Evolutionary conservation across 164 flowering plant species (phyloP), one percentile per base, ranked within the genome.

Genomic region (Nymphaea thermarum): DNA sequence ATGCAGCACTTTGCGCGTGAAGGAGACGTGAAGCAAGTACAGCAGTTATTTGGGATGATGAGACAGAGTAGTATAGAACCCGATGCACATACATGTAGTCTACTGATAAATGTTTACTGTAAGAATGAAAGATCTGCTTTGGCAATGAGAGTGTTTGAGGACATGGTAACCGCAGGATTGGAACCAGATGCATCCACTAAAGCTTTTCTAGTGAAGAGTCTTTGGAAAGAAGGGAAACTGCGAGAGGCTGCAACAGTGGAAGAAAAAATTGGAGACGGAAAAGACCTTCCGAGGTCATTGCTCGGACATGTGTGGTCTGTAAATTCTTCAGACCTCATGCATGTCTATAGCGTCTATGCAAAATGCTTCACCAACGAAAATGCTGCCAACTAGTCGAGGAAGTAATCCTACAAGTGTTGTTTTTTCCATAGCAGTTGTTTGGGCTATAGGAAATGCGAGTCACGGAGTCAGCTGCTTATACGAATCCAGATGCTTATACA

Each of bases 181-280:
- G 57, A 80, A 71, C 96, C 88, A 17, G 99, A 94, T 80, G 65
- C 71, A 65, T 77, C 80, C 64, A 91, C 96, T 8, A 94, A 90
- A 76, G 77, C 78, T 5, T 75, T 88, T 78, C 96, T 94, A 44
- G 88, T 90, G 68, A 94, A 82, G 72, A 81, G 97, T 78, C 87
- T 94, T 6, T 91, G 99, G 97, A 85, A 83, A 70, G 99, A 94
- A 80, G 95, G 90, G 10, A 90, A 77, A 78, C 78, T 86, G 57
- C 79, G 84, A 77, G 98, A 94, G 80, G 99, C 96, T 25, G 93
- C 98, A 60, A 62, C 61, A 51, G 88, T 90, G 8, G 88, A 86
- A 76, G 94, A 90, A 74, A 82, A 71, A 64, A 74, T 80, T 70
- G 85, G 82, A 75, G 84, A 82, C 60, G 72, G 67, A 44, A 75